These are phyloP conservation scores for Linnemannia schmuckeri DNA, from an alignment of 192 early-diverging fungal species.

Conservation along the genomic window DNA sequence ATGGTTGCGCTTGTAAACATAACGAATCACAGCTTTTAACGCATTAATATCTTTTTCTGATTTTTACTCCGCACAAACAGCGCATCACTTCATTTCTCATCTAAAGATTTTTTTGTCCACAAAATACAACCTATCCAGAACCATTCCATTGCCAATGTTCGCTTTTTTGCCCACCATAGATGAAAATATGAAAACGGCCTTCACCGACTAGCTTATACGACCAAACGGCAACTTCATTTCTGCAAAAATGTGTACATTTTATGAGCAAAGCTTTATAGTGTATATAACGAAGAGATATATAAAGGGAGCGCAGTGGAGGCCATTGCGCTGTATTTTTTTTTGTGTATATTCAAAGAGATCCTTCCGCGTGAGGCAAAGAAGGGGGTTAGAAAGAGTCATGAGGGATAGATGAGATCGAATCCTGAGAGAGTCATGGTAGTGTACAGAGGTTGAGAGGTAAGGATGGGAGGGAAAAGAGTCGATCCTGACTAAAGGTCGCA, in stretches of 20 bases:
- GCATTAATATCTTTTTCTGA: neutral
- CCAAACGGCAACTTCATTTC: too few species aligned
- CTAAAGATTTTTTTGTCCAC: neutral
- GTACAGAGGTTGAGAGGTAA: neutral
- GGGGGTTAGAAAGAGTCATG: conserved; percentile 1
- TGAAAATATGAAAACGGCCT: too few species aligned
- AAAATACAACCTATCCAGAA: neutral
- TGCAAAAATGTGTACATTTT: neutral
- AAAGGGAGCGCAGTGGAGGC: neutral
- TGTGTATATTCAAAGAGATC: neutral
- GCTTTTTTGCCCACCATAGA: too few species aligned
- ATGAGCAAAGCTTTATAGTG: neutral
- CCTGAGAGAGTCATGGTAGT: neutral
- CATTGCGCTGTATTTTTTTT: neutral
- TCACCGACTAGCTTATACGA: too few species aligned
- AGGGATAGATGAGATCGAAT: neutral
- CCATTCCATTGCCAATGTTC: too few species aligned
- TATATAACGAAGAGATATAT: neutral
- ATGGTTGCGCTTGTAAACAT: too few species aligned
- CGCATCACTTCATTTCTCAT: neutral
- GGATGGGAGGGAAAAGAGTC: neutral
- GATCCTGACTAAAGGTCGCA: neutral
- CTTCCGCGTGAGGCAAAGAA: neutral
- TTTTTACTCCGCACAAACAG: neutral
- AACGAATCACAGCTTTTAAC: neutral